phyloP scores from a whole-genome alignment of 345 rosid genomes.

The Eucalyptus shirleyi region DNA sequence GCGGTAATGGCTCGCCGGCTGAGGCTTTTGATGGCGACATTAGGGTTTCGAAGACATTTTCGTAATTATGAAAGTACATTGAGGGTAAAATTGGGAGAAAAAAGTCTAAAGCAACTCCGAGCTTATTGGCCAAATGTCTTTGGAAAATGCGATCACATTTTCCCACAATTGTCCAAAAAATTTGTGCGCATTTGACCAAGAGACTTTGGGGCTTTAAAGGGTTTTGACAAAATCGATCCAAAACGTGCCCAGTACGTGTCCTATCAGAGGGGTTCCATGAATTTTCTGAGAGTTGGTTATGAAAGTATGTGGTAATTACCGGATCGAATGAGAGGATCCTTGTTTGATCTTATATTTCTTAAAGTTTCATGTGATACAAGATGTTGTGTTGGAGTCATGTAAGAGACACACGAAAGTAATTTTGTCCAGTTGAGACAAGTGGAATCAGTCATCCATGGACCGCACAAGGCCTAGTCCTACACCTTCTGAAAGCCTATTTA shows the following conservation, averaged over 20 bases:
- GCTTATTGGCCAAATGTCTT: too few relatives aligned
- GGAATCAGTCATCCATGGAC: not conserved
- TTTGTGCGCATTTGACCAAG: too few relatives aligned
- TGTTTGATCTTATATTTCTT: not conserved
- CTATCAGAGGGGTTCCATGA: not conserved
- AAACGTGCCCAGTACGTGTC: not conserved
- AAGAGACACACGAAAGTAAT: fast-evolving
- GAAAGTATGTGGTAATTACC: not conserved
- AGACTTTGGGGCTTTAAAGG: too few relatives aligned
- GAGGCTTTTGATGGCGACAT: not conserved
- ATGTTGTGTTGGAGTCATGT: not conserved
- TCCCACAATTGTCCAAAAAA: too few relatives aligned
- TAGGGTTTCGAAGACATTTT: not conserved
- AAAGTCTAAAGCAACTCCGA: not conserved
- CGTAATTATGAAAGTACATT: too few relatives aligned
- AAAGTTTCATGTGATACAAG: not conserved
- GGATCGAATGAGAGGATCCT: not conserved
- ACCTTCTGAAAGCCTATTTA: not conserved
- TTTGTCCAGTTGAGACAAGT: not conserved
- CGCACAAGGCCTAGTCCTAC: not conserved
- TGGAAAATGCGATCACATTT: too few relatives aligned
- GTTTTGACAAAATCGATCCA: not conserved
- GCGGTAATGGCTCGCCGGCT: not conserved
- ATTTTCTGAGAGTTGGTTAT: not conserved
- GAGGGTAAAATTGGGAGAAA: not conserved